Base-by-base conservation (phyloP, 768 basidiomycete species). In the Xanthoconium stramineum region DNA sequence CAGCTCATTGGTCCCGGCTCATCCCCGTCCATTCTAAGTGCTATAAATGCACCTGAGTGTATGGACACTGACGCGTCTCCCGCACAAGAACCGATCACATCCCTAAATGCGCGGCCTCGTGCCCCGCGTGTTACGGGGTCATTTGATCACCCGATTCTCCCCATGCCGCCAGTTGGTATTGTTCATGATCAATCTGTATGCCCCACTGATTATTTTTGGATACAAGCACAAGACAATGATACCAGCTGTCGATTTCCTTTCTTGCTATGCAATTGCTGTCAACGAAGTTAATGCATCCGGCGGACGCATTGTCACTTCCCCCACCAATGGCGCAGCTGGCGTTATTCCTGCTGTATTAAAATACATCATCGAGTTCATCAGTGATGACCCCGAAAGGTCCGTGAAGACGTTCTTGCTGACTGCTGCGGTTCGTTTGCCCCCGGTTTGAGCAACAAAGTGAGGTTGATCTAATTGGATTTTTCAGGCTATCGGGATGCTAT, bases 251-350 rank as follows among this genome's bases (percentile, higher is more conserved):
- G 94, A 98, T 66, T 95, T 94, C 66, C 75, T 98, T 57, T 90
- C 89, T 2, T 92, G 91, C 58, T 98, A 97, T 71, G 95, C 94
- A 3, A 95, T 94, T 52, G 91, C 92, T 17, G 93, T 94, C 13
- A 96, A 96, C 65, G 95, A 97, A 69, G 94, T 96, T 13, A 97
- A 96, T 65, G 94, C 94, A 5, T 81, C 84, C 32, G 94, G 95
- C 0, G 95, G 95, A 0, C 80, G 95, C 33, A 96, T 98, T 50
- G 95, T 98, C 45, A 98, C 95, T 3, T 90, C 91, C 6, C 95
- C 91, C 3, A 95, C 94, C 7, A 94, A 94, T 66, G 95, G 95
- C 43, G 93, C 94, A 0, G 89, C 89, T 11, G 96, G 95, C 8
- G 89, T 98, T 43, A 96, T 98, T 50, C 96, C 95, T 20, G 88